phyloP scores from a whole-genome alignment of 495 filamentous ascomycete genomes.

The Podospora pseudoanserina region DNA sequence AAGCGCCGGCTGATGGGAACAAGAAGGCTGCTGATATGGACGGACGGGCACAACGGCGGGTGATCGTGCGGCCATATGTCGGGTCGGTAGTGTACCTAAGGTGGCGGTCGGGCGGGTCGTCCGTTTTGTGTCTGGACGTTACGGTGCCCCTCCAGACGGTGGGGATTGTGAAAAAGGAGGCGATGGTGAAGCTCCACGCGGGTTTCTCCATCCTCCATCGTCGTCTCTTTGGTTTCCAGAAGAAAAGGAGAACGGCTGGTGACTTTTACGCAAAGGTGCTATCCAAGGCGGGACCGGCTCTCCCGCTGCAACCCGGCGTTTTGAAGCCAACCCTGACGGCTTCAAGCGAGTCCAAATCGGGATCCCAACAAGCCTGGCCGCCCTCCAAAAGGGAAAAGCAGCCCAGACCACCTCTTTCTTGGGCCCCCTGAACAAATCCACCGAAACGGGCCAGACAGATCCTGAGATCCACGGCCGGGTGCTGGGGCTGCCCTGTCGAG shows the following conservation, averaged over 20 bases:
- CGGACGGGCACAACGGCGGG: not conserved
- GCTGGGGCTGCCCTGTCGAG: constrained; percentile 5
- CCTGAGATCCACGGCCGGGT: not conserved
- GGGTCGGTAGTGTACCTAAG: too few relatives aligned
- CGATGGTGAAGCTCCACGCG: not conserved
- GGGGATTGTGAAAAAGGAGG: not conserved
- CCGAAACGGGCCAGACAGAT: constrained; percentile 3
- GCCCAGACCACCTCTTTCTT: not conserved
- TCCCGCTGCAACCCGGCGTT: constrained; percentile 13
- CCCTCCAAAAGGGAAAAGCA: not conserved
- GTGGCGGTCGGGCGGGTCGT: too few relatives aligned
- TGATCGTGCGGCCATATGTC: not conserved
- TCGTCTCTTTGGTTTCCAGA: not conserved
- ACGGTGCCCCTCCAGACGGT: not conserved
- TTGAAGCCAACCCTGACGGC: constrained; percentile 9
- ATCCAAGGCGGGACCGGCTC: constrained; percentile 5
- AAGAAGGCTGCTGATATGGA: not conserved
- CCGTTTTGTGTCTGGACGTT: not conserved
- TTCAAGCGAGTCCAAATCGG: constrained; percentile 10
- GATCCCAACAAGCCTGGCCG: not conserved
- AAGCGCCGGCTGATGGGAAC: not conserved
- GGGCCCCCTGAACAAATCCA: constrained; percentile 2
- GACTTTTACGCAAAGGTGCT: not conserved
- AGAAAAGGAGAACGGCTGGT: not conserved
- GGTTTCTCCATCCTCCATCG: not conserved